phyloP scores from a whole-genome alignment of 2,329 filamentous ascomycete genomes.

The Aspergillus glaucus region DNA sequence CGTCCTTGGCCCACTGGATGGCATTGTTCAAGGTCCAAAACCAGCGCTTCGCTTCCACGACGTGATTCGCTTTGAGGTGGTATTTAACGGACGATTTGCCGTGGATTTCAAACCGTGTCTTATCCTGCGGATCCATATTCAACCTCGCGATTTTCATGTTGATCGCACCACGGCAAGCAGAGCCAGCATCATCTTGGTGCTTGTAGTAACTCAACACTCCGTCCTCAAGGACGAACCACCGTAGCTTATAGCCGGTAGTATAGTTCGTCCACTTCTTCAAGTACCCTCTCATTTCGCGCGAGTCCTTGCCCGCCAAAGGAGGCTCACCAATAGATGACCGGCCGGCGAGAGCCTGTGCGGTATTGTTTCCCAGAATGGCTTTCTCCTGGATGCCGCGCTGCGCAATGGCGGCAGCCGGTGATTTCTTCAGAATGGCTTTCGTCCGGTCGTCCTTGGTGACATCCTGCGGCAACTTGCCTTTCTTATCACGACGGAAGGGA shows the following conservation, averaged over 20 bases:
- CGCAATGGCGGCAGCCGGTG: conserved; percentile 86
- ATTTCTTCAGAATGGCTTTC: conserved; percentile 82
- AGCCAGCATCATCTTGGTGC: conserved; percentile 94
- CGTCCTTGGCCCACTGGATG: conserved; percentile 97
- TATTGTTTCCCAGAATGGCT: conserved; percentile 75
- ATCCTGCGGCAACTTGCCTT: conserved; percentile 91
- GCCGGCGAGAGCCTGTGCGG: conserved; percentile 52
- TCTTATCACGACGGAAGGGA: conserved; percentile 89
- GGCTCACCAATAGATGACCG: conserved; percentile 41
- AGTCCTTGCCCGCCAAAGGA: conserved; percentile 69
- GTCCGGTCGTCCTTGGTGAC: conserved; percentile 92
- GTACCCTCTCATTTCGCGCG: conserved; percentile 96
- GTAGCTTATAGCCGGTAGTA: conserved; percentile 88
- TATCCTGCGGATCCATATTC: conserved; percentile 94
- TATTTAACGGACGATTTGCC: conserved; percentile 99
- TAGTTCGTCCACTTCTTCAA: conserved; percentile 99
- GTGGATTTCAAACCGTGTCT: conserved; percentile 94
- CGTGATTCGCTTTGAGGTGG: conserved; percentile 93
- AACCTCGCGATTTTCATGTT: conserved; percentile 96
- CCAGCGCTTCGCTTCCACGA: conserved; percentile 97
- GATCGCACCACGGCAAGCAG: conserved; percentile 92
- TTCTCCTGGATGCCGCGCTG: conserved; percentile 96
- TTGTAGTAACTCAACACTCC: conserved; percentile 98
- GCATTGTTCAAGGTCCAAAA: conserved; percentile 99
- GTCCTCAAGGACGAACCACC: conserved; percentile 97